Percentiles rank a stretch among this genome's conserved stretches.
phyloP scores from a whole-genome alignment of 2,329 filamentous ascomycete genomes.

The Neophaeococcomyces aloes region DNA sequence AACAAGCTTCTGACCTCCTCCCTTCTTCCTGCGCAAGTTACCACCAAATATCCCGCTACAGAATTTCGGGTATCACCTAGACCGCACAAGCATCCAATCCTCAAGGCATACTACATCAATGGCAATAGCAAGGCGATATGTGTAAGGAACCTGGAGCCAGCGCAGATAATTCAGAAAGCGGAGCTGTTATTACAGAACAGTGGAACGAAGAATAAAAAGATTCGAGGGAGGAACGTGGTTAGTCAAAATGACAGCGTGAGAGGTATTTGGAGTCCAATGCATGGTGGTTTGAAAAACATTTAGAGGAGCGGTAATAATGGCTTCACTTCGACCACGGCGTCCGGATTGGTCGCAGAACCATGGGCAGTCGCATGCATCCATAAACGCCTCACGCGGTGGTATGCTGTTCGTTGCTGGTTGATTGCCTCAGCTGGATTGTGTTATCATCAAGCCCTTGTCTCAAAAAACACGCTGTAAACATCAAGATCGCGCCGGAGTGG shows the following conservation, averaged over 20 bases:
- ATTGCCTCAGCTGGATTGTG: too few species aligned
- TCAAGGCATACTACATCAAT: constrained; percentile 88
- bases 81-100: constrained; percentile 78
- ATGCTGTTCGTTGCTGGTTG: too few species aligned
- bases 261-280: constrained; percentile 55
- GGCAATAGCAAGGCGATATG: constrained; percentile 76
- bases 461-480: too few species aligned
- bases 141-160: constrained; percentile 71
- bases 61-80: constrained; percentile 87
- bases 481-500: too few species aligned
- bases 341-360: too few species aligned
- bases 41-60: constrained; percentile 58
- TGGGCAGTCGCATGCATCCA: too few species aligned
- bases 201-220: constrained; percentile 40
- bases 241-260: constrained; percentile 55
- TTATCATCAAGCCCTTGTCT: too few species aligned
- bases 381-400: too few species aligned
- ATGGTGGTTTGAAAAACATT: constrained; percentile 44
- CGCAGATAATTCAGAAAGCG: constrained; percentile 73
- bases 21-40: constrained; percentile 27
- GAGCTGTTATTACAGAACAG: constrained; percentile 38
- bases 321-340: not conserved
- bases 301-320: constrained; percentile 23
- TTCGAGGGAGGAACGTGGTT: constrained; percentile 46
- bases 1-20: constrained; percentile 35